Conservation (phyloP, 371 early-diverging fungal species). For the Rhizopus delemar region DNA sequence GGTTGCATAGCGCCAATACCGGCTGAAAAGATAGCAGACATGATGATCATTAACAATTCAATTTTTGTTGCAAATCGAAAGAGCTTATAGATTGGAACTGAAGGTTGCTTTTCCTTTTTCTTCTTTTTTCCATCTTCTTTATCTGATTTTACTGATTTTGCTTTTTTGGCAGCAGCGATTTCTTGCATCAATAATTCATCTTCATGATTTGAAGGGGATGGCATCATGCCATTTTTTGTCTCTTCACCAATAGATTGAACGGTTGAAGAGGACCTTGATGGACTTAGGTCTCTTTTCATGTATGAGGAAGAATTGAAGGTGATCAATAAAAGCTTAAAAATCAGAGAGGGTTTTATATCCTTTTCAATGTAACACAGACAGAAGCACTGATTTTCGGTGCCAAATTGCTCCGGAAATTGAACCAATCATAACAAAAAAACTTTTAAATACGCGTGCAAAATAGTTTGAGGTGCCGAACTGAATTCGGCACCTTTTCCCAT, state of each 20-base stretch:
- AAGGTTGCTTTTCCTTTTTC: conserved; percentile 41
- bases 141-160: conserved; percentile 10
- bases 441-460: no score
- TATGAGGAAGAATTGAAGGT: no score
- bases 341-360: no score
- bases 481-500: no score
- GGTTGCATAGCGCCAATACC: conserved; percentile 47
- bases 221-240: conserved; percentile 7
- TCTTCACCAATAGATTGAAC: conserved; percentile 22
- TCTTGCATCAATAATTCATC: conserved; percentile 24
- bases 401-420: no score
- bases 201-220: conserved; percentile 9
- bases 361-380: no score
- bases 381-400: no score
- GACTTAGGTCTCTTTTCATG: conserved; percentile 15
- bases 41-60: conserved; percentile 27
- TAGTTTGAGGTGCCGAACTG: no score
- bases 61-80: conserved; percentile 39
- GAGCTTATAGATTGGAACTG: conserved; percentile 32
- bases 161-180: conserved; percentile 21
- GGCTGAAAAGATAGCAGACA: conserved; percentile 26
- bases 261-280: conserved; percentile 28
- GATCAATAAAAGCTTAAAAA: not conserved
- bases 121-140: conserved; percentile 21
- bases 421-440: no score